Evolutionary conservation across 306 rosid species (phyloP).

Genomic region (Dalbergia oliveri): DNA sequence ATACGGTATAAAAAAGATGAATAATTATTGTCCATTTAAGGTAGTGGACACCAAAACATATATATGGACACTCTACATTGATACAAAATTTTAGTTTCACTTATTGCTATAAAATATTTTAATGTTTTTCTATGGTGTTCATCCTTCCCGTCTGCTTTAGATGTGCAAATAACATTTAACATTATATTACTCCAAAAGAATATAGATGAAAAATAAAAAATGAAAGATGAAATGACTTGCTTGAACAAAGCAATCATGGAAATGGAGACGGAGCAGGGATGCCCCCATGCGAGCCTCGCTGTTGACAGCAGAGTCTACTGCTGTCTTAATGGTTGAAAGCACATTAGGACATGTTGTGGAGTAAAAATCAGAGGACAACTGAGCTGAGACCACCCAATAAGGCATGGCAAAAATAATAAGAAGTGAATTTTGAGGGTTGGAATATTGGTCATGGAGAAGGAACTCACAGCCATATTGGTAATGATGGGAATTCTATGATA

Average conservation of each 20-base stretch:
- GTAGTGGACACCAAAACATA: too few species aligned
- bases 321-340: conserved; percentile 57
- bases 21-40: too few species aligned
- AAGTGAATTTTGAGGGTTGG: conserved; percentile 17
- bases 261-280: conserved; percentile 79
- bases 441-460: neutral
- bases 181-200: too few species aligned
- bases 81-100: too few species aligned
- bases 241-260: conserved; percentile 82
- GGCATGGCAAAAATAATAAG: neutral
- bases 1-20: too few species aligned
- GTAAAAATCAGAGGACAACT: conserved; percentile 61
- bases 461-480: conserved; percentile 14
- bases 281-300: conserved; percentile 82
- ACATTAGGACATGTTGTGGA: conserved; percentile 59
- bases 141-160: too few species aligned
- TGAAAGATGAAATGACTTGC: conserved; percentile 51
- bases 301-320: conserved; percentile 52
- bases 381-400: conserved; percentile 52
- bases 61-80: too few species aligned
- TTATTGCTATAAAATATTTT: too few species aligned
- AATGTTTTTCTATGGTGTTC: too few species aligned
- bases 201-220: neutral
- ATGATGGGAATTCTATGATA: neutral
- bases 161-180: too few species aligned